phyloP scores from a whole-genome alignment of 2,329 filamentous ascomycete species.

The Ophiosphaerella herpotricha region DNA sequence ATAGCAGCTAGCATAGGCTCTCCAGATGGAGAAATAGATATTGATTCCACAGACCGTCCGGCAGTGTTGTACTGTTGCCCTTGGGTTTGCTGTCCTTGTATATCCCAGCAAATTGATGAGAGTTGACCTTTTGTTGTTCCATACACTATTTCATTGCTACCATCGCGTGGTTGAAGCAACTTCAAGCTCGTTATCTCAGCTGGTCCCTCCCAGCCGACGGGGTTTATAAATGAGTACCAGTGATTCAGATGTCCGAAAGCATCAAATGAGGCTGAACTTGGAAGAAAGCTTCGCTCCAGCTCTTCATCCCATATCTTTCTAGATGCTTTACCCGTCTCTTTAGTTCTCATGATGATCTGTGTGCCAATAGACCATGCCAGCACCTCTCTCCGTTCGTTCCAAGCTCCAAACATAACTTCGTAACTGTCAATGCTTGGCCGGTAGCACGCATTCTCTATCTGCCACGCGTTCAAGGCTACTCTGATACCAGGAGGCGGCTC shows the following conservation, averaged over 20 bases:
- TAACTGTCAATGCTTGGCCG: conserved; percentile 63
- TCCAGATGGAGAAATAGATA: conserved; percentile 50
- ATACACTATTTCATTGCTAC: conserved; percentile 56
- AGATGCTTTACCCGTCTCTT: conserved; percentile 44
- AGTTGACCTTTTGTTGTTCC: conserved; percentile 62
- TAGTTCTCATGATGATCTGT: conserved; percentile 57
- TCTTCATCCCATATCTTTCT: conserved; percentile 15
- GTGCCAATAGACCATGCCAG: conserved; percentile 66
- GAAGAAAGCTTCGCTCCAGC: conserved; percentile 1
- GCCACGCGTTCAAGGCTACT: conserved; percentile 42
- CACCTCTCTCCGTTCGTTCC: conserved; percentile 57
- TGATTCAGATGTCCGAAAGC: conserved; percentile 39
- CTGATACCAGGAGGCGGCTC: conserved; percentile 51
- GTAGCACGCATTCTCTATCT: conserved; percentile 57
- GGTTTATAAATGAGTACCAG: conserved; percentile 60
- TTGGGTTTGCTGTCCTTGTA: conserved; percentile 11
- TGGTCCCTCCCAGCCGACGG: conserved; percentile 55
- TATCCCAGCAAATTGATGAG: conserved; percentile 31
- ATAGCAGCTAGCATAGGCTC: conserved; percentile 57
- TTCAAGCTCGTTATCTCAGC: conserved; percentile 65
- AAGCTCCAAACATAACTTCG: conserved; percentile 51
- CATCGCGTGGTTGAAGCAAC: conserved; percentile 53
- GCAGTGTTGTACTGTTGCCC: conserved; percentile 49
- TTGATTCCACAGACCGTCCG: conserved; percentile 52
- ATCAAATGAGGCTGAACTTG: conserved; percentile 35